Percentiles rank a stretch among this genome's conserved stretches.
phyloP scores from a whole-genome alignment of 2,329 filamentous ascomycete genomes.

The Talaromyces funiculosus region DNA sequence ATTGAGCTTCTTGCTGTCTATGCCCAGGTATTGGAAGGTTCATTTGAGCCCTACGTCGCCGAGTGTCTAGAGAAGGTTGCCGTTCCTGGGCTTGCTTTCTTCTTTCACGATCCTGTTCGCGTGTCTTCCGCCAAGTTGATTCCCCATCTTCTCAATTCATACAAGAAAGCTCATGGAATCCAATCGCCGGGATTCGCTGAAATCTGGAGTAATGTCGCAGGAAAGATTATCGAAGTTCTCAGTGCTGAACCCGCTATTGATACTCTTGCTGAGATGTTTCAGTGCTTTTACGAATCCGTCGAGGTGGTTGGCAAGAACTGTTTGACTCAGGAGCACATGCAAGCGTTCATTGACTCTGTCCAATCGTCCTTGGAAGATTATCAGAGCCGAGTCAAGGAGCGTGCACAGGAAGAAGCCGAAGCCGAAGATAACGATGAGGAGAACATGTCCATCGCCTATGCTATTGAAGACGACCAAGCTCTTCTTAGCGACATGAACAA shows the following conservation, averaged over 20 bases:
- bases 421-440: slow-evolving; percentile 87
- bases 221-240: slow-evolving; percentile 88
- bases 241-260: slow-evolving; percentile 93
- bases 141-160: slow-evolving; percentile 85
- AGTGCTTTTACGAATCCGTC: slow-evolving; percentile 98
- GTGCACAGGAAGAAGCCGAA: slow-evolving; percentile 77
- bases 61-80: slow-evolving; percentile 97
- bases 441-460: slow-evolving; percentile 77
- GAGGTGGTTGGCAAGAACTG: slow-evolving; percentile 87
- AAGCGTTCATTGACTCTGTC: slow-evolving; percentile 78
- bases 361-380: slow-evolving; percentile 87
- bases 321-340: slow-evolving; percentile 72
- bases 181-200: slow-evolving; percentile 72
- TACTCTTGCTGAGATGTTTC: slow-evolving; percentile 96
- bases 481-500: slow-evolving; percentile 99
- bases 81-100: slow-evolving; percentile 88
- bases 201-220: slow-evolving; percentile 79
- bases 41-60: slow-evolving; percentile 85
- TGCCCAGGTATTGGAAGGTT: slow-evolving; percentile 86
- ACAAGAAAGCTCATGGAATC: slow-evolving; percentile 83
- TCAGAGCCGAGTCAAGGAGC: slow-evolving; percentile 74
- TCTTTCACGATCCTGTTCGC: slow-evolving; percentile 97
- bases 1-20: slow-evolving; percentile 98
- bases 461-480: slow-evolving; percentile 95
- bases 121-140: slow-evolving; percentile 93